Percentiles rank a stretch among this genome's conserved stretches.
Conservation (phyloP, 2,329 filamentous ascomycete species). For the Penicillium corylophilum region DNA sequence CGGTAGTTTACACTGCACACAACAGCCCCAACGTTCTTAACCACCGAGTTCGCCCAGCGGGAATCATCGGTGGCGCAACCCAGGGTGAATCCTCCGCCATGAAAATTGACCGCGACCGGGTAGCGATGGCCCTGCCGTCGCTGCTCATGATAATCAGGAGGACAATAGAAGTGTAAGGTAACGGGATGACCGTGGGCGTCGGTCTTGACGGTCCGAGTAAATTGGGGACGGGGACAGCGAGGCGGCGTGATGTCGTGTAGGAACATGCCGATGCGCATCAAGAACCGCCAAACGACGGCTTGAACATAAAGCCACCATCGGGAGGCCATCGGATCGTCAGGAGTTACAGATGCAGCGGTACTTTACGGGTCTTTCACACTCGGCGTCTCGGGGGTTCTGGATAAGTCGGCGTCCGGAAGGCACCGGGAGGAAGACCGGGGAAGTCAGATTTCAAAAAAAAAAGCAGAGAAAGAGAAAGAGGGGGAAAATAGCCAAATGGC, state of each 20-base stretch:
- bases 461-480: not conserved
- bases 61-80: slow-evolving; percentile 61
- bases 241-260: slow-evolving; percentile 63
- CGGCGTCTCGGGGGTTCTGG: not conserved
- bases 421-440: not conserved
- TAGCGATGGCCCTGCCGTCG: slow-evolving; percentile 46
- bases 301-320: slow-evolving; percentile 63
- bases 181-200: slow-evolving; percentile 52
- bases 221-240: slow-evolving; percentile 59
- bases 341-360: not conserved
- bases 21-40: slow-evolving; percentile 57
- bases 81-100: slow-evolving; percentile 63
- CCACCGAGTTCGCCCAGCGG: slow-evolving; percentile 57
- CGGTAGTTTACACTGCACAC: slow-evolving; percentile 63
- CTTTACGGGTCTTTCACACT: not conserved
- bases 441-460: not conserved
- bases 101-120: slow-evolving; percentile 63
- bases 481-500: not conserved
- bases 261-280: slow-evolving; percentile 69
- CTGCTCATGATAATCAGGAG: slow-evolving; percentile 39
- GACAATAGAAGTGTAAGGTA: slow-evolving; percentile 61
- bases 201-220: slow-evolving; percentile 57
- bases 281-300: slow-evolving; percentile 64
- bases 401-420: not conserved
- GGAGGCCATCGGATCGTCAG: slow-evolving; percentile 27